Conservation (phyloP, 192 early-diverging fungal species). For the Backusella psychrophila region DNA sequence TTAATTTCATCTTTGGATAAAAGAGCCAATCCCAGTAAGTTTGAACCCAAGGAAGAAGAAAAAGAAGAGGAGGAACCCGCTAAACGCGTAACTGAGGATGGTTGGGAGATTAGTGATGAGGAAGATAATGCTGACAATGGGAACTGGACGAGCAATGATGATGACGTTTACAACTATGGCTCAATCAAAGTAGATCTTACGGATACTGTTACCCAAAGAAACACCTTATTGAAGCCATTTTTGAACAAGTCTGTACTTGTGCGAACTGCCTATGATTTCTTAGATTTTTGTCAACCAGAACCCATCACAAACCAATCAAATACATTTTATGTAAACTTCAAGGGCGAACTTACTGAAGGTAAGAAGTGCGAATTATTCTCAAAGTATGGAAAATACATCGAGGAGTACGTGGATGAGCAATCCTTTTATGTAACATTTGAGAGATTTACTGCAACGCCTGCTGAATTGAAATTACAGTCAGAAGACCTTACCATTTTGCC, state of each 20-base stretch:
- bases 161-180: constrained; percentile 18
- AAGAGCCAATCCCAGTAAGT: background rate
- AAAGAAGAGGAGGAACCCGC: background rate
- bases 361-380: background rate
- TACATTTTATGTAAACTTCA: constrained; percentile 13
- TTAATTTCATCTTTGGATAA: constrained; percentile 45
- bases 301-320: constrained; percentile 14
- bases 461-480: background rate
- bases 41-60: constrained; percentile 7
- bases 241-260: constrained; percentile 23
- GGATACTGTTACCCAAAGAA: background rate
- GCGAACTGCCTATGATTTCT: constrained; percentile 20
- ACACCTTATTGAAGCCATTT: background rate
- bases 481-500: background rate
- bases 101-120: constrained; percentile 22
- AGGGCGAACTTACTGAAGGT: background rate
- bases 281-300: constrained; percentile 25
- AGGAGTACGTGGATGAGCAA: constrained; percentile 4
- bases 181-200: constrained; percentile 5
- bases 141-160: constrained; percentile 7
- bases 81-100: constrained; percentile 1
- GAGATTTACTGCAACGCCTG: background rate
- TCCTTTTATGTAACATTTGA: constrained; percentile 20
- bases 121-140: constrained; percentile 9
- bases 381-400: constrained; percentile 7